Evolutionary conservation across 2,329 filamentous ascomycete genomes (phyloP), one percentile per base, ranked within the genome.

Genomic region (Rhinocladiella mackenziei): DNA sequence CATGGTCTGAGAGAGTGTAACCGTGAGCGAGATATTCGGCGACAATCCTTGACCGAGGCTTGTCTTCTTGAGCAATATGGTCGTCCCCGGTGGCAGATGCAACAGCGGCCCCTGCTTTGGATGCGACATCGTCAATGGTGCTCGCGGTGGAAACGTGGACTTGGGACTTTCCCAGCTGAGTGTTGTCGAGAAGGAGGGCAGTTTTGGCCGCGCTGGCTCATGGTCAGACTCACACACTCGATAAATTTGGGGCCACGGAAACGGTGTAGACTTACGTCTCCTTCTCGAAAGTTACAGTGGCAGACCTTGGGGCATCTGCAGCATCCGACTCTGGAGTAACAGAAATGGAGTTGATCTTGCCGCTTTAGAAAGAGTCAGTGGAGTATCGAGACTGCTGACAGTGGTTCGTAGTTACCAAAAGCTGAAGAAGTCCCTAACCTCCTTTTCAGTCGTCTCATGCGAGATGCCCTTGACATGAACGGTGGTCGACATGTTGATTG

Each of bases 21-120:
- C 92, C 92, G 60, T 96, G 88, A 8, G 92, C 89, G 23, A 98
- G 84, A 68, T 97, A 96, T 72, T 98, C 92, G 55, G 92, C 92
- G 38, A 96, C 69, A 65, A 98, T 95, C 59, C 92, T 87, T 29
- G 86, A 81, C 60, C 89, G 85, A 11, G 92, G 92, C 77, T 98
- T 98, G 74, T 97, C 89, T 69, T 98, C 92, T 65, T 98, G 92
- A 10, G 83, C 81, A 59, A 97, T 82, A 58, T 88, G 75, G 39
- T 65, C 59, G 43, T 68, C 68, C 56, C 76, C 75, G 39, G 65
- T 62, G 28, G 72, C 67, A 47, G 74, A 71, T 48, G 72, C 73
- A 25, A 71, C 66, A 50, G 74, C 72, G 35, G 78, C 70, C 42
- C 73, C 70, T 54, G 84, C 80, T 35, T 77, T 74, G 38, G 78